Evolutionary conservation across 2,329 filamentous ascomycete genomes (phyloP).

Genomic region (Periconia sp.): DNA sequence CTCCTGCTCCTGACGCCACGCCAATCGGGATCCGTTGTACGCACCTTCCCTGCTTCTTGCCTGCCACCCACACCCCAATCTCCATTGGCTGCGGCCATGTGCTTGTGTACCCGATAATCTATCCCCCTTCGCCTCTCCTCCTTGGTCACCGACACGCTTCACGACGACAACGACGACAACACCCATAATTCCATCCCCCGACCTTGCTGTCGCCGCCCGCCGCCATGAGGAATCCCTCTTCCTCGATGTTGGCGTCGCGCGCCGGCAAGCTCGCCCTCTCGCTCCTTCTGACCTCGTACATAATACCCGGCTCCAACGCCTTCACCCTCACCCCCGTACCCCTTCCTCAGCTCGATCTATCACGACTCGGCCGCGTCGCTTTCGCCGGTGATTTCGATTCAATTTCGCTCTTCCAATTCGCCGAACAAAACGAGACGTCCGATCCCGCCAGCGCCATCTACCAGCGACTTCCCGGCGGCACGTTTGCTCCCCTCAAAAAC

Average conservation of each 20-base stretch:
- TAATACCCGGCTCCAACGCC: constrained; percentile 25
- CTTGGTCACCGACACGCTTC: constrained; percentile 5
- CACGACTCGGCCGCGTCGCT: constrained; percentile 76
- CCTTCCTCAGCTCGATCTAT: constrained; percentile 74
- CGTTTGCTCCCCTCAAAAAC: constrained; percentile 70
- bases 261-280: constrained; percentile 41
- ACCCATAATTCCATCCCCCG: constrained; percentile 20
- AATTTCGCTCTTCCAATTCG: constrained; percentile 85
- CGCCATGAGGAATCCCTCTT: constrained; percentile 40
- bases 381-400: constrained; percentile 88
- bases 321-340: constrained; percentile 63
- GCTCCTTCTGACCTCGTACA: constrained; percentile 30
- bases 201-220: constrained; percentile 23
- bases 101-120: background rate
- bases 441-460: constrained; percentile 79
- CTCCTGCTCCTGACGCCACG: constrained; percentile 2
- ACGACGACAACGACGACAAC: constrained; percentile 1
- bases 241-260: constrained; percentile 41
- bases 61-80: constrained; percentile 13
- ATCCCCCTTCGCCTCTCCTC: background rate
- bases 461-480: constrained; percentile 80
- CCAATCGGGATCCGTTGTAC: constrained; percentile 12
- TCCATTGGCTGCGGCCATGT: constrained; percentile 5
- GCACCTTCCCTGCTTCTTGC: constrained; percentile 20
- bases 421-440: constrained; percentile 73